phyloP scores from a whole-genome alignment of 2,329 filamentous ascomycete genomes.

The Achaetomium macrosporum region DNA sequence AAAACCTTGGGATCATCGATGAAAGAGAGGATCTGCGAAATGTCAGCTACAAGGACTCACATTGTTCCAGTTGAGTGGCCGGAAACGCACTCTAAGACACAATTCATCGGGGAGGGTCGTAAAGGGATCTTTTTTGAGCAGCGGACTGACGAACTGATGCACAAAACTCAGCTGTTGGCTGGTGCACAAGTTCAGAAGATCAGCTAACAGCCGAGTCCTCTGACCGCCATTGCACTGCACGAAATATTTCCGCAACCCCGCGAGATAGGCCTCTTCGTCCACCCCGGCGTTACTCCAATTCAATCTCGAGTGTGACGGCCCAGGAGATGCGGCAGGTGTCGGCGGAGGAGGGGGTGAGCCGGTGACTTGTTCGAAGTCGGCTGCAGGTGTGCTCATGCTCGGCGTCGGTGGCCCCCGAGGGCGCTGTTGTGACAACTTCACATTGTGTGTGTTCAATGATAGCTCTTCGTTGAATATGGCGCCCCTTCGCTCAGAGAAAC shows the following conservation, averaged over 20 bases:
- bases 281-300: constrained; percentile 75
- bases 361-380: constrained; percentile 57
- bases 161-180: constrained; percentile 95
- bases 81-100: constrained; percentile 69
- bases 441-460: constrained; percentile 45
- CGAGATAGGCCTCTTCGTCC: constrained; percentile 75
- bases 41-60: constrained; percentile 8
- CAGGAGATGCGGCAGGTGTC: constrained; percentile 60
- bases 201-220: constrained; percentile 74
- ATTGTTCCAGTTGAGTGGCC: constrained; percentile 5
- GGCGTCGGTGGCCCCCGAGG: constrained; percentile 59
- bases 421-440: constrained; percentile 47
- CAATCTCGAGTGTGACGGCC: constrained; percentile 53
- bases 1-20: constrained; percentile 95
- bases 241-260: constrained; percentile 75
- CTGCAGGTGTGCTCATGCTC: constrained; percentile 59
- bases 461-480: constrained; percentile 54
- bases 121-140: constrained; percentile 95
- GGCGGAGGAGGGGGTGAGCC: constrained; percentile 59
- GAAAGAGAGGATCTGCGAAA: constrained; percentile 78
- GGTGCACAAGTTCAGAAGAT: constrained; percentile 88
- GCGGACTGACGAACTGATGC: constrained; percentile 87
- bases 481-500: constrained; percentile 57
- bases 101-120: constrained; percentile 87
- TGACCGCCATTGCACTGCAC: constrained; percentile 68